Evolutionary conservation across 2,329 filamentous ascomycete species (phyloP), one percentile per base, ranked within the genome.

Genomic region (Alternaria novae-zelandiae): DNA sequence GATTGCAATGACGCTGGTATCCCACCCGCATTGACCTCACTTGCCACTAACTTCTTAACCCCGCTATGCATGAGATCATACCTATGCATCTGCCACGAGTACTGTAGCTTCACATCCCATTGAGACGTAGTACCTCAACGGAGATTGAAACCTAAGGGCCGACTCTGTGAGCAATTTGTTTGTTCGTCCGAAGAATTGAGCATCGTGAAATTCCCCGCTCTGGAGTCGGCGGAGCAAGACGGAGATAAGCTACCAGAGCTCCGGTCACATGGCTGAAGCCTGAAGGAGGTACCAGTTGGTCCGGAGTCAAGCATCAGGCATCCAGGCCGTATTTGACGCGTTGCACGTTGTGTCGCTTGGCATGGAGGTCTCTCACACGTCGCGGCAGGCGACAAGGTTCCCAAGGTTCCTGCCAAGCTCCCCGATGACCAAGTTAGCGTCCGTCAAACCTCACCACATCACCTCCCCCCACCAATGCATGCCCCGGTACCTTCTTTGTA

Each of bases 371-470:
- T 26, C 50, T 47, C n/a, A 12, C 25, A 9, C 30, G 57, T 55
- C 28, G 20, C 11, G 23, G 44, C 41, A 20, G 30, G 13, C 28
- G 49, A 41, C 15, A 41, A 41, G 9, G 36, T 41, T 41, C 44
- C 43, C 56, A 41, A 41, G n/a, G 36, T 58, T 53, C n/a, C 28
- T 9, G 30, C 44, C 30, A n/a, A 25, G 10, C 53, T 32, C 54
- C 46, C 51, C 51, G 30, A 23, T 32, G 57, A 61, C 49, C 60
- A 45, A 28, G 23, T 54, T 58, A 62, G 55, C 59, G 59, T 49
- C 59, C 44, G 23, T 32, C 57, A 68, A 58, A 68, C 61, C 56
- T 62, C 55, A 59, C 45, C 3, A 23, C 57, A 60, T 57, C 59
- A 60, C 50, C 26, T 15, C 41, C 43, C 43, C 57, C 30, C 46